phyloP scores from a whole-genome alignment of 768 basidiomycete species.

The Dictyophora rubrovolvata region DNA sequence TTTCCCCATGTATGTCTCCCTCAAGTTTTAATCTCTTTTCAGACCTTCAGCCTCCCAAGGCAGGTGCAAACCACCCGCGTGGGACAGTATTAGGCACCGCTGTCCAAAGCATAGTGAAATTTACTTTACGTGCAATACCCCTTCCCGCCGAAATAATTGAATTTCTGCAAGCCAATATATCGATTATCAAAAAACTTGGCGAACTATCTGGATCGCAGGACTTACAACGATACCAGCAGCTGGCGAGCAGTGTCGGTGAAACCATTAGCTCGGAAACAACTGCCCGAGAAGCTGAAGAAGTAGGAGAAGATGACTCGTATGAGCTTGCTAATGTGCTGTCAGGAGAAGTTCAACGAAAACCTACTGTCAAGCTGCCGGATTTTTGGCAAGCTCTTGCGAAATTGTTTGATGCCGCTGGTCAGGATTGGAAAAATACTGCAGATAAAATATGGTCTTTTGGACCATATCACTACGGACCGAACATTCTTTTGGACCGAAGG shows the following conservation, averaged over 20 bases:
- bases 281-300: conserved; percentile 21
- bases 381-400: conserved; percentile 70
- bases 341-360: conserved; percentile 50
- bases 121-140: conserved; percentile 75
- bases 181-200: conserved; percentile 51
- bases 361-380: conserved; percentile 57
- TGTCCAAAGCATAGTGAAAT: conserved; percentile 62
- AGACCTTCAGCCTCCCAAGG: conserved; percentile 89
- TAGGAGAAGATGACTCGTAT: conserved; percentile 25
- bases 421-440: conserved; percentile 66
- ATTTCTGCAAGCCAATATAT: conserved; percentile 69
- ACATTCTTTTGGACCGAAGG: conserved; percentile 72
- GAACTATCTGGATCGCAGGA: conserved; percentile 31
- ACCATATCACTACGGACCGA: conserved; percentile 77
- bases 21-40: neutral
- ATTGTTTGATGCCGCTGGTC: conserved; percentile 54
- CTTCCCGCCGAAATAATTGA: conserved; percentile 60
- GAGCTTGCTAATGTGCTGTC: conserved; percentile 34
- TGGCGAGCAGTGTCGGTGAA: neutral
- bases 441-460: conserved; percentile 88
- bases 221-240: neutral
- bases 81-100: conserved; percentile 71
- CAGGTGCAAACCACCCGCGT: conserved; percentile 45
- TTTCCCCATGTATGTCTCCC: neutral
- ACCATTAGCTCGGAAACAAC: neutral